Evolutionary conservation across 306 rosid genomes (phyloP).

Genomic region (Cucurbita moschata): DNA sequence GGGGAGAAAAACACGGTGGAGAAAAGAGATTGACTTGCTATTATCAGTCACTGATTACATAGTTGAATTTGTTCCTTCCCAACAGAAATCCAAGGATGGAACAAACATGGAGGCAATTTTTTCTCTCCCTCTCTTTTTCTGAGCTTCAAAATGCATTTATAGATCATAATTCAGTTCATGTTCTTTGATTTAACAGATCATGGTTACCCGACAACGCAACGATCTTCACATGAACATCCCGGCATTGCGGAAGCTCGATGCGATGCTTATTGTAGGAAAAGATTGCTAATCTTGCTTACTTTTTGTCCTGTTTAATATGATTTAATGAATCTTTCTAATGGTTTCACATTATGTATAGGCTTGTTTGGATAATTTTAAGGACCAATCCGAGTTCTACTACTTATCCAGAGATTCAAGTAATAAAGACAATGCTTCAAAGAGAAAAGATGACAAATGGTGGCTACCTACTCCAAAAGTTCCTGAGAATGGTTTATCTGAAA

Average conservation of each 20-base stretch:
- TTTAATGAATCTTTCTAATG: neutral
- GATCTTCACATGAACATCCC: slow-evolving; percentile 98
- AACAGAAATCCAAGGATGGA: slow-evolving; percentile 72
- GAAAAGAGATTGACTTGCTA: slow-evolving; percentile 80
- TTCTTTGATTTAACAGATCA: slow-evolving; percentile 40
- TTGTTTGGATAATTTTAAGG: slow-evolving; percentile 71
- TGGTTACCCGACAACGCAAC: slow-evolving; percentile 83
- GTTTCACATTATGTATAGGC: slow-evolving; percentile 37
- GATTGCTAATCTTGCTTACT: neutral
- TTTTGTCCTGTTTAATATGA: neutral
- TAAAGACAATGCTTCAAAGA: slow-evolving; percentile 23
- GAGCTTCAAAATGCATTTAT: neutral
- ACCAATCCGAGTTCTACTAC: slow-evolving; percentile 61
- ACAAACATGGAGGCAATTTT: slow-evolving; percentile 65
- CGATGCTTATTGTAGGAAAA: slow-evolving; percentile 72
- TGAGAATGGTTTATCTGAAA: slow-evolving; percentile 58
- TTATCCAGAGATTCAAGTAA: slow-evolving; percentile 52
- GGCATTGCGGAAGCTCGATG: slow-evolving; percentile 74
- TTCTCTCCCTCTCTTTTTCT: neutral
- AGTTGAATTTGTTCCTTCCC: slow-evolving; percentile 85
- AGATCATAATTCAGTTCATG: neutral
- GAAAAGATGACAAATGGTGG: slow-evolving; percentile 93
- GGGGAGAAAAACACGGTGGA: slow-evolving; percentile 75
- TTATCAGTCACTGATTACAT: slow-evolving; percentile 65
- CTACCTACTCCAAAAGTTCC: slow-evolving; percentile 84